phyloP scores from a whole-genome alignment of 306 rosid species.

The Prunus campanulata region DNA sequence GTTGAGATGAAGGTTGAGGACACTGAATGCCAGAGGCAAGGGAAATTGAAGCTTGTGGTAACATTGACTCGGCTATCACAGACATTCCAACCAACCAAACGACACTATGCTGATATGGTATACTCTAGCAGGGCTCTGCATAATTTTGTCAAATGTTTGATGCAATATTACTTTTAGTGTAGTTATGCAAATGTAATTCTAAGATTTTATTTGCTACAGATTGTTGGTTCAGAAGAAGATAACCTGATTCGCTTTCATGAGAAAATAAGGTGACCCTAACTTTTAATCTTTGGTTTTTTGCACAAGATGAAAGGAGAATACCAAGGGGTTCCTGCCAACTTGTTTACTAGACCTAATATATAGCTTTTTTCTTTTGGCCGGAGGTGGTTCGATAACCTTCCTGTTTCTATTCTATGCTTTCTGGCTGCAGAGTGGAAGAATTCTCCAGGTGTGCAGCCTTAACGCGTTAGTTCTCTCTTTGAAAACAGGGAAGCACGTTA shows the following conservation, averaged over 20 bases:
- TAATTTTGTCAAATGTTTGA: slow-evolving; percentile 15
- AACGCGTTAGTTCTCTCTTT: slow-evolving; percentile 17
- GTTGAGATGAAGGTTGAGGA: slow-evolving; percentile 64
- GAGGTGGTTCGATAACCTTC: slow-evolving; percentile 1
- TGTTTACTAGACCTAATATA: slow-evolving; percentile 1
- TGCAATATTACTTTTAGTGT: not conserved
- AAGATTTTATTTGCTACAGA: slow-evolving; percentile 42
- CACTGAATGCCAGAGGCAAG: slow-evolving; percentile 50
- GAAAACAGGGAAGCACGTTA: not conserved
- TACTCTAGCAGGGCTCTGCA: slow-evolving; percentile 11
- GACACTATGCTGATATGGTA: slow-evolving; percentile 95
- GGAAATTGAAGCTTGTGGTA: slow-evolving; percentile 62
- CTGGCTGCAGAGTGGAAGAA: slow-evolving; percentile 80
- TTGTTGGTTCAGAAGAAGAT: slow-evolving; percentile 77
- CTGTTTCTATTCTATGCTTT: slow-evolving; percentile 6
- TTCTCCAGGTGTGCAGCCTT: slow-evolving; percentile 66
- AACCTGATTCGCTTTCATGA: slow-evolving; percentile 79
- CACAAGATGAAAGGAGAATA: not conserved
- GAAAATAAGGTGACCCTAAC: slow-evolving; percentile 73
- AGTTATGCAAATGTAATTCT: not conserved
- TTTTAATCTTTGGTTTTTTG: slow-evolving; percentile 11
- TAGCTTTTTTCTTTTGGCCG: not conserved
- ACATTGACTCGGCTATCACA: slow-evolving; percentile 73
- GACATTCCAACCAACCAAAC: slow-evolving; percentile 53
- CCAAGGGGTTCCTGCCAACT: slow-evolving; percentile 7